phyloP scores from a whole-genome alignment of 108 stramenopile species.

The Mayamaea pseudoterrestris region DNA sequence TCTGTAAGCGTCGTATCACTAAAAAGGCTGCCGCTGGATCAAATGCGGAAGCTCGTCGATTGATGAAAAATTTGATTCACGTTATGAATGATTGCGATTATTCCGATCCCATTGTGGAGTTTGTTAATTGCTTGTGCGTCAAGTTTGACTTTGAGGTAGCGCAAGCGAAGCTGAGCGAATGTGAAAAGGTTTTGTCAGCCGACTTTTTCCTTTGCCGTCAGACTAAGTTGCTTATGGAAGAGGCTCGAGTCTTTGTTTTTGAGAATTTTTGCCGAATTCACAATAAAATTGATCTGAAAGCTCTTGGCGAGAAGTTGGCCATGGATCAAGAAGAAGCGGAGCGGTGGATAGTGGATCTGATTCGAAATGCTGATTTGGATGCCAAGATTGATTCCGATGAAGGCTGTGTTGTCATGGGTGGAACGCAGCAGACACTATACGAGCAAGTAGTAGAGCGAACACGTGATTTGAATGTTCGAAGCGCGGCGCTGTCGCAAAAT shows the following conservation, averaged over 20 bases:
- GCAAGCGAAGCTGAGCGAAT: constrained; percentile 77
- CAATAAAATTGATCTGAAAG: constrained; percentile 92
- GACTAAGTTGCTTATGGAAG: constrained; percentile 93
- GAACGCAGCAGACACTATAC: constrained; percentile 56
- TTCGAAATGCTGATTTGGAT: constrained; percentile 86
- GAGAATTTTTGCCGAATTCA: constrained; percentile 99
- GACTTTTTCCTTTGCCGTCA: constrained; percentile 97
- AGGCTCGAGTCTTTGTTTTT: constrained; percentile 96
- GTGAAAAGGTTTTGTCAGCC: constrained; percentile 69
- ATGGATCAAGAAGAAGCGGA: constrained; percentile 92
- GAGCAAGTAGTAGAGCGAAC: constrained; percentile 96
- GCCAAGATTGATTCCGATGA: constrained; percentile 94
- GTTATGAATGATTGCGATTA: constrained; percentile 91
- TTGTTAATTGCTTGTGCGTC: constrained; percentile 91
- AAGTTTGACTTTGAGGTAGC: constrained; percentile 98
- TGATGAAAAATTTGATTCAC: constrained; percentile 79
- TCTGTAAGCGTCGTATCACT: constrained; percentile 81
- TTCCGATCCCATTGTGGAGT: constrained; percentile 94
- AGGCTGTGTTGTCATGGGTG: constrained; percentile 93
- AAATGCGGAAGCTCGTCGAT: constrained; percentile 48
- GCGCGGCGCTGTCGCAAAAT: constrained; percentile 53
- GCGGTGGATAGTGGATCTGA: constrained; percentile 98
- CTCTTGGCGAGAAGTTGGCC: constrained; percentile 88
- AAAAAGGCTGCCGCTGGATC: constrained; percentile 53
- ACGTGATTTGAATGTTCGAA: constrained; percentile 81